Conservation (phyloP, 2,329 filamentous ascomycete genomes). For the Colletotrichum lentis region DNA sequence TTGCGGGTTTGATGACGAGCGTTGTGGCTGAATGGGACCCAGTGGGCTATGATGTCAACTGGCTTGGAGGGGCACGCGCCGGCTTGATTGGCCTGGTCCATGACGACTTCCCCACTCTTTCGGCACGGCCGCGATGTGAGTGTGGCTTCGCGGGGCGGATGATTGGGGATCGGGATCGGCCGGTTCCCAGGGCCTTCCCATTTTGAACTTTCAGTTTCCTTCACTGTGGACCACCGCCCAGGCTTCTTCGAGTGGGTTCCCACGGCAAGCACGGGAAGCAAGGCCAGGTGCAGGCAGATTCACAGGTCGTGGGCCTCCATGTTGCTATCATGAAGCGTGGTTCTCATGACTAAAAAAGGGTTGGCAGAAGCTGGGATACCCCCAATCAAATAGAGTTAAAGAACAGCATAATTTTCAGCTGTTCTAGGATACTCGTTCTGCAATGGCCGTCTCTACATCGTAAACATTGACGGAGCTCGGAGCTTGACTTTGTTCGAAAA, state of each 20-base stretch:
- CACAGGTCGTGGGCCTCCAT: not conserved
- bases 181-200: constrained; percentile 10
- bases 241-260: not conserved
- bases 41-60: constrained; percentile 30
- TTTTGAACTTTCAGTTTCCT: not conserved
- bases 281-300: constrained; percentile 5
- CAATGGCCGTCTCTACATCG: not conserved
- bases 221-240: not conserved
- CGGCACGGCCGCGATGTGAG: constrained; percentile 25
- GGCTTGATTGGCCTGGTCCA: constrained; percentile 22
- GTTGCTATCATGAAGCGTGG: constrained; percentile 11
- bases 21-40: constrained; percentile 32
- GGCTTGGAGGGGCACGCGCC: constrained; percentile 13
- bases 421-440: not conserved
- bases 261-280: constrained; percentile 25
- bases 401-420: constrained; percentile 1
- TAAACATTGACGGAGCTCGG: not conserved
- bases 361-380: not conserved
- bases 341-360: constrained; percentile 20
- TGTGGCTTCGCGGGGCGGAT: constrained; percentile 31
- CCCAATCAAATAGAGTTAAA: constrained; percentile 13
- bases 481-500: not conserved
- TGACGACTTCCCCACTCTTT: constrained; percentile 6
- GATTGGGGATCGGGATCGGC: constrained; percentile 24
- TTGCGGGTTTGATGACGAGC: constrained; percentile 34